phyloP scores from a whole-genome alignment of 2,329 filamentous ascomycete genomes.

The Ceratocystis lukuohia region DNA sequence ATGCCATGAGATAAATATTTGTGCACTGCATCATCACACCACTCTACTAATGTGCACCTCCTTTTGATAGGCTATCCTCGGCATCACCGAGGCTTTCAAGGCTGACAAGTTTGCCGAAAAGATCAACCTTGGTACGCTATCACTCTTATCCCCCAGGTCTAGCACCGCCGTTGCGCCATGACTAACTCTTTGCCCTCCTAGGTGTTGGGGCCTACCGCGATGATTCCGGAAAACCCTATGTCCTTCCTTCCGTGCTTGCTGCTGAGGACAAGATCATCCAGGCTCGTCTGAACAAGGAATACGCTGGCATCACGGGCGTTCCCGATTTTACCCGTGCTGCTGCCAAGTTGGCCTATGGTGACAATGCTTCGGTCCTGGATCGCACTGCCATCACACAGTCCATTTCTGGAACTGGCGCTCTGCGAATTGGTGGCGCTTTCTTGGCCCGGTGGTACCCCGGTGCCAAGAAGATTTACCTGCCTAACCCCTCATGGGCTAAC shows the following conservation, averaged over 20 bases:
- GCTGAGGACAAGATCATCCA: slow-evolving; percentile 80
- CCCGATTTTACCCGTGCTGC: slow-evolving; percentile 88
- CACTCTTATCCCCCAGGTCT: slow-evolving; percentile 9
- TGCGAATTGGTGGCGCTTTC: slow-evolving; percentile 90
- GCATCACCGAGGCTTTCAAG: slow-evolving; percentile 98
- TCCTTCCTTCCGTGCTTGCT: slow-evolving; percentile 80
- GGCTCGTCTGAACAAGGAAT: slow-evolving; percentile 82
- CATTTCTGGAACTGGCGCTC: slow-evolving; percentile 93
- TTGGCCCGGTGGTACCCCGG: slow-evolving; percentile 80
- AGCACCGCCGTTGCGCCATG: slow-evolving; percentile 12
- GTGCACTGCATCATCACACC: neutral
- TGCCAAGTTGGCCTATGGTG: slow-evolving; percentile 78
- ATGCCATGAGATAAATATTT: neutral
- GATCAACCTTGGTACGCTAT: slow-evolving; percentile 75
- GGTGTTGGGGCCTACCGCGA: slow-evolving; percentile 97
- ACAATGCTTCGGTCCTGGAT: slow-evolving; percentile 60
- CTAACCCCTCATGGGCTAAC: slow-evolving; percentile 94
- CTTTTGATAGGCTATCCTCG: slow-evolving; percentile 57
- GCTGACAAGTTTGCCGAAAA: slow-evolving; percentile 85
- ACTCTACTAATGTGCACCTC: neutral
- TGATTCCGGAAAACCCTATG: slow-evolving; percentile 94
- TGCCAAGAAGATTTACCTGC: slow-evolving; percentile 92
- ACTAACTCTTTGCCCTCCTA: slow-evolving; percentile 26
- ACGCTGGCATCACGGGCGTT: slow-evolving; percentile 92
- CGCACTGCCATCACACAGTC: slow-evolving; percentile 89